A percentile compares a stretch with the other conserved stretches of the same genome.
Conservation (phyloP, 2,329 filamentous ascomycete species). For the Aspergillus tubingensis region DNA sequence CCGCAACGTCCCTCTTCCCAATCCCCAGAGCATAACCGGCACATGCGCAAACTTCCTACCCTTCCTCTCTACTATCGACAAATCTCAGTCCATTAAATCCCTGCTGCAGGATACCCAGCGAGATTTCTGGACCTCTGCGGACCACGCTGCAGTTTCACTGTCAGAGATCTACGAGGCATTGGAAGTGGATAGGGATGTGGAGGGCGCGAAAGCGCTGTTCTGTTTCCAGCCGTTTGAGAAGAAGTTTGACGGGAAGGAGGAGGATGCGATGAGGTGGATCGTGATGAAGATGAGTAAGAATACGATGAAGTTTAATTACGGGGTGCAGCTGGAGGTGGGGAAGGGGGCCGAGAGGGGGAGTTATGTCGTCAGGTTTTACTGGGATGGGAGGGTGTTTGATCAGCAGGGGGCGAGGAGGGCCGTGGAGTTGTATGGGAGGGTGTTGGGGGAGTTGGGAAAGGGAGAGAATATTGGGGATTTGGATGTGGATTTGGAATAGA, state of each 20-base stretch:
- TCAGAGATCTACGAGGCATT: slow-evolving; percentile 30
- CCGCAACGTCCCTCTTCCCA: slow-evolving; percentile 39
- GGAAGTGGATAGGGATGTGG: slow-evolving; percentile 16
- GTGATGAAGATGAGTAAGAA: slow-evolving; percentile 18
- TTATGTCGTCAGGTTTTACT: neutral
- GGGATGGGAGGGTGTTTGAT: neutral
- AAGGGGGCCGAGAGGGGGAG: neutral
- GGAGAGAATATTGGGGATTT: neutral
- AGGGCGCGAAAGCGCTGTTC: slow-evolving; percentile 27
- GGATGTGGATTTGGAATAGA: neutral
- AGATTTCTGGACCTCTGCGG: slow-evolving; percentile 33
- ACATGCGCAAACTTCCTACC: slow-evolving; percentile 44
- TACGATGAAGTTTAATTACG: slow-evolving; percentile 11
- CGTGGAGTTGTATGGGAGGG: neutral
- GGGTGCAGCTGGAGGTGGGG: slow-evolving; percentile 9
- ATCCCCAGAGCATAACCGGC: slow-evolving; percentile 42
- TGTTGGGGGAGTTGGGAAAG: neutral
- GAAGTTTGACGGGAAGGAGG: neutral
- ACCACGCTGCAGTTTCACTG: slow-evolving; percentile 28
- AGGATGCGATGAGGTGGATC: slow-evolving; percentile 15
- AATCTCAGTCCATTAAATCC: slow-evolving; percentile 7
- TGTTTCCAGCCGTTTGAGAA: slow-evolving; percentile 40
- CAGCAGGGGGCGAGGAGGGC: neutral
- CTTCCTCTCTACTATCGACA: slow-evolving; percentile 25
- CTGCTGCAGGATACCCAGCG: slow-evolving; percentile 27